These are phyloP conservation scores for Pythium brachiatum DNA, from an alignment of 352 stramenopile species.

Conservation along the genomic window DNA sequence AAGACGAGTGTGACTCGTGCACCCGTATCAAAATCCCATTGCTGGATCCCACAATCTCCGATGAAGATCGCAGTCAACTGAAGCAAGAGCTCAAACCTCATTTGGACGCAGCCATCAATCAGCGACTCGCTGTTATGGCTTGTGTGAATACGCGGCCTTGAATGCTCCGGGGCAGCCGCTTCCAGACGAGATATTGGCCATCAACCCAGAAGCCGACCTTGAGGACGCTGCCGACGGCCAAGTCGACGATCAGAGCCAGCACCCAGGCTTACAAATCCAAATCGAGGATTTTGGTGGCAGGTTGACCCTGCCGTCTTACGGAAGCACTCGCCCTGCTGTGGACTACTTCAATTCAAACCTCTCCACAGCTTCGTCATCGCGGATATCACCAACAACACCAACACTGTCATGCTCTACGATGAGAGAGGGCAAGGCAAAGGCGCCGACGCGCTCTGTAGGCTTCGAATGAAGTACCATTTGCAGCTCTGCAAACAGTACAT, in stretches of 20 bases:
- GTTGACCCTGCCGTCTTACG: not conserved
- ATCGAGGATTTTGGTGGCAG: not conserved
- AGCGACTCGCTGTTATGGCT: not conserved
- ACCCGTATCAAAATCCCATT: not conserved
- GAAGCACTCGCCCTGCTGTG: not conserved
- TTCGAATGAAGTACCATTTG: not conserved
- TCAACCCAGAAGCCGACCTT: not conserved
- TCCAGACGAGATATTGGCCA: not conserved
- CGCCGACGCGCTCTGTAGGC: not conserved
- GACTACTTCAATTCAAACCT: slow-evolving; percentile 8
- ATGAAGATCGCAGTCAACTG: too few species aligned
- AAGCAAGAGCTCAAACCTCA: too few species aligned
- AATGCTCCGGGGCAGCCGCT: not conserved
- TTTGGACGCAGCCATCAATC: not conserved
- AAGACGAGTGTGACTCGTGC: not conserved
- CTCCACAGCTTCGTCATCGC: not conserved
- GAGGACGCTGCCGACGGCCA: not conserved
- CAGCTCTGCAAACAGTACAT: not conserved
- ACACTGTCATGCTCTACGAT: slow-evolving; percentile 1
- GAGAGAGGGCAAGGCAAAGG: slow-evolving; percentile 2
- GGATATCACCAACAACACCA: slow-evolving; percentile 8
- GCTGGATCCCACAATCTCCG: too few species aligned
- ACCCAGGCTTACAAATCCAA: not conserved
- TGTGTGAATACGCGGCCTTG: not conserved
- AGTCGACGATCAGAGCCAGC: not conserved